Evolutionary conservation across 495 filamentous ascomycete species (phyloP).

Genomic region (Aspergillus bridgeri): DNA sequence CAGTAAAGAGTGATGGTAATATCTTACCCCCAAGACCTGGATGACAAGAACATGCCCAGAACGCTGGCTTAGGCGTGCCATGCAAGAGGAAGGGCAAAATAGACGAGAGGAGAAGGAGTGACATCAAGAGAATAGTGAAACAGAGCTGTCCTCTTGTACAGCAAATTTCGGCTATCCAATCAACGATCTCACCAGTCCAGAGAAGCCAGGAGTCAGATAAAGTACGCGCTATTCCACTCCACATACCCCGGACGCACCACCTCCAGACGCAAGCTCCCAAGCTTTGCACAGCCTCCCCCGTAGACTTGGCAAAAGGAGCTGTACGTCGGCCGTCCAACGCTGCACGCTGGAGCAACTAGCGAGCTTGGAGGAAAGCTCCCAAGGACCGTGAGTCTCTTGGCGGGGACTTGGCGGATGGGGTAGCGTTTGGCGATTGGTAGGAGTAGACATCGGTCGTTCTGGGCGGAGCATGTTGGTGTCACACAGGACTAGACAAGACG

Average conservation of each 20-base stretch:
- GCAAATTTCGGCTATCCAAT: too few species aligned
- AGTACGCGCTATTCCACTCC: too few species aligned
- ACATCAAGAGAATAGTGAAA: too few species aligned
- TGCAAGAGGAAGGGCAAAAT: neutral
- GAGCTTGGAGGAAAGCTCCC: neutral
- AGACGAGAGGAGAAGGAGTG: neutral
- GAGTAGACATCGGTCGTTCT: neutral
- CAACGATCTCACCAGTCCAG: too few species aligned
- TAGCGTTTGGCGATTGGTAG: neutral
- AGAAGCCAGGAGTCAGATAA: too few species aligned
- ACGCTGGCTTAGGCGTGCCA: neutral
- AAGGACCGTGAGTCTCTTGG: neutral
- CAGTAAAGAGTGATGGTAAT: neutral
- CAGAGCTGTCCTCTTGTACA: too few species aligned
- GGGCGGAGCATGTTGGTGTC: neutral
- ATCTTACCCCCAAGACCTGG: neutral
- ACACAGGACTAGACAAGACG: neutral
- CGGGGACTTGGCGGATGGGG: neutral
- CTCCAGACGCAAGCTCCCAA: neutral
- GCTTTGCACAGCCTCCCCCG: conserved; percentile 9
- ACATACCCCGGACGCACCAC: too few species aligned
- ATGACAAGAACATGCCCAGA: conserved; percentile 2
- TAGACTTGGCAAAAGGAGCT: neutral
- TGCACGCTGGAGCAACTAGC: too few species aligned
- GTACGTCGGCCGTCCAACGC: neutral